phyloP scores from a whole-genome alignment of 2,329 filamentous ascomycete genomes.

The Pseudopithomyces chartarum region DNA sequence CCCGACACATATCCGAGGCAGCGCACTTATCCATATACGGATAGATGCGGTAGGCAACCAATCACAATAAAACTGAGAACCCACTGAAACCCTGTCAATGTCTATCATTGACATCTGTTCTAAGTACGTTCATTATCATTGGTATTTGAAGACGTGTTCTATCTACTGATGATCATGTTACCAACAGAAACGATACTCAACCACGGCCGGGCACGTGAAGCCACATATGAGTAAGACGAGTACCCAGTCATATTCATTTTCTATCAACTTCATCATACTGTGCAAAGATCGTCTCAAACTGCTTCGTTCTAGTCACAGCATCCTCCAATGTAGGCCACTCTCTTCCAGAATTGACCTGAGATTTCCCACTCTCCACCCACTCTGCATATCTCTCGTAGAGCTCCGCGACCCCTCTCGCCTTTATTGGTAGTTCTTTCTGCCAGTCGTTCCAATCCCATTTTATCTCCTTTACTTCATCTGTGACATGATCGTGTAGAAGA shows the following conservation, averaged over 20 bases:
- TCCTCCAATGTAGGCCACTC: slow-evolving; percentile 47
- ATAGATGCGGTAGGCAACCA: too few relatives aligned
- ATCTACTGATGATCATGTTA: too few relatives aligned
- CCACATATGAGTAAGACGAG: too few relatives aligned
- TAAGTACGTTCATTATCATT: too few relatives aligned
- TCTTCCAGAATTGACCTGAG: slow-evolving; percentile 13
- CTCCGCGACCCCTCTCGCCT: slow-evolving; percentile 26
- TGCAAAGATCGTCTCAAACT: slow-evolving; percentile 32
- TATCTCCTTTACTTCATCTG: slow-evolving; percentile 33
- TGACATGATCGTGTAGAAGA: slow-evolving; percentile 29
- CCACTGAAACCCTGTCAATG: too few relatives aligned
- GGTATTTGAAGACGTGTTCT: too few relatives aligned
- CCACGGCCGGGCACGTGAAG: too few relatives aligned
- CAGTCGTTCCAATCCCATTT: slow-evolving; percentile 51
- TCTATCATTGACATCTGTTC: too few relatives aligned
- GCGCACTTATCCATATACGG: too few relatives aligned
- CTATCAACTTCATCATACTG: slow-evolving; percentile 16
- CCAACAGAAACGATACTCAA: too few relatives aligned
- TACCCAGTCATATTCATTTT: background rate
- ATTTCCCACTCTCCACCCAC: slow-evolving; percentile 22
- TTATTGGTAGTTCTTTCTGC: slow-evolving; percentile 33
- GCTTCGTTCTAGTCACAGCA: slow-evolving; percentile 54
- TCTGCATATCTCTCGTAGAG: slow-evolving; percentile 38
- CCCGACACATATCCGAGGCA: too few relatives aligned
- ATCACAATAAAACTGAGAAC: too few relatives aligned